phyloP scores from a whole-genome alignment of 1,139 yeast genomes.

The Hansenula lynferdii region DNA sequence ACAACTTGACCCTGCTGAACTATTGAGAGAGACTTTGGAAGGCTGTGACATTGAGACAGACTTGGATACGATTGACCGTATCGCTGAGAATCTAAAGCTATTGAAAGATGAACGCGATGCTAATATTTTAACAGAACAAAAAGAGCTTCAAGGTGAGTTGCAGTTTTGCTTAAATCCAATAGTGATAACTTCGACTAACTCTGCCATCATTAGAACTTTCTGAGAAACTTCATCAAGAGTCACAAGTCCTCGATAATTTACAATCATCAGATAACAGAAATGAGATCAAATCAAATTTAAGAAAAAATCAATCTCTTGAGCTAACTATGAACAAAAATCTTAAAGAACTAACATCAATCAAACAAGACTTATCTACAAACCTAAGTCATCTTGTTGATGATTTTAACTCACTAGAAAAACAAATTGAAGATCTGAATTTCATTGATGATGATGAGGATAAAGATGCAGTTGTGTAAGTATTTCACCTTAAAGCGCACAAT shows the following conservation, averaged over 20 bases:
- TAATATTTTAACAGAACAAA: conserved; percentile 25
- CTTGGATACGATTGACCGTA: conserved; percentile 42
- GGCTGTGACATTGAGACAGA: conserved; percentile 52
- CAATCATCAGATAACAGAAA: conserved; percentile 11
- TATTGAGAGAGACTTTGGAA: conserved; percentile 38
- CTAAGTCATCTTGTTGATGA: conserved; percentile 35
- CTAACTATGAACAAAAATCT: conserved; percentile 16
- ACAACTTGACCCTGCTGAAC: conserved; percentile 34
- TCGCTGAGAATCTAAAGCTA: conserved; percentile 33
- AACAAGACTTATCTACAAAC: conserved; percentile 32
- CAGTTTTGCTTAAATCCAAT: too few relatives aligned
- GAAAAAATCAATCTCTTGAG: conserved; percentile 15
- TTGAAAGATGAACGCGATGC: conserved; percentile 27
- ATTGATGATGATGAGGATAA: conserved; percentile 26
- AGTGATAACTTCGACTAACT: too few relatives aligned
- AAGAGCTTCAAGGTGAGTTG: conserved; percentile 10
- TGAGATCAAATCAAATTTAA: conserved; percentile 15
- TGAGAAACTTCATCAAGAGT: conserved; percentile 16
- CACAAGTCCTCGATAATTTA: conserved; percentile 6
- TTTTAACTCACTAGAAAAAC: conserved; percentile 30
- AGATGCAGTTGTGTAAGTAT: conserved; percentile 24
- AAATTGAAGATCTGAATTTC: conserved; percentile 21
- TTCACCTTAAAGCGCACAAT: neutral
- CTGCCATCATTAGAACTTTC: conserved; percentile 26
- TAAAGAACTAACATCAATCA: conserved; percentile 16